Evolutionary conservation across 495 filamentous ascomycete genomes (phyloP).

Genomic region (Alectoria sarmentosa): DNA sequence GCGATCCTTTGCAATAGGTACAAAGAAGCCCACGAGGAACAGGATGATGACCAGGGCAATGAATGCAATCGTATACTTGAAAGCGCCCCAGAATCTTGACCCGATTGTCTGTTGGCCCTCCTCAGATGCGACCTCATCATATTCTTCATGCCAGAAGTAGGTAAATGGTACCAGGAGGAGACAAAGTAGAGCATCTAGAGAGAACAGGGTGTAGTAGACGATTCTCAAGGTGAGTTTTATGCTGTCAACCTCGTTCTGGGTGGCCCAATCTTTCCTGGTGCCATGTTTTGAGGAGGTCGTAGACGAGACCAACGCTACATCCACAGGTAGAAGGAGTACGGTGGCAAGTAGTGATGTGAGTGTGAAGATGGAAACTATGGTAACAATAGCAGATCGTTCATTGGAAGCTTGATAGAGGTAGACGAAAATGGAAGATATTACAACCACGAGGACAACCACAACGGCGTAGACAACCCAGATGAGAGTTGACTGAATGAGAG

Average conservation of each 20-base stretch:
- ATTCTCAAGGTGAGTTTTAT: slow-evolving; percentile 75
- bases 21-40: slow-evolving; percentile 89
- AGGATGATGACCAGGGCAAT: slow-evolving; percentile 70
- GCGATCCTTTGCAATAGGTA: slow-evolving; percentile 62
- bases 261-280: slow-evolving; percentile 90
- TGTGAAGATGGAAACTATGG: slow-evolving; percentile 74
- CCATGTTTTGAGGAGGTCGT: slow-evolving; percentile 71
- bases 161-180: slow-evolving; percentile 87
- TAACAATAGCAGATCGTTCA: slow-evolving; percentile 76
- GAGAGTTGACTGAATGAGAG: slow-evolving; percentile 70
- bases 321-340: slow-evolving; percentile 84
- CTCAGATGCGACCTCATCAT: slow-evolving; percentile 76
- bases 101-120: slow-evolving; percentile 64
- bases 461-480: slow-evolving; percentile 91
- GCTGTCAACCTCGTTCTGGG: slow-evolving; percentile 61
- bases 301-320: slow-evolving; percentile 88
- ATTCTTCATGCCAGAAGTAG: slow-evolving; percentile 98
- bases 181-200: slow-evolving; percentile 84
- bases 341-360: slow-evolving; percentile 84
- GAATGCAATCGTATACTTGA: slow-evolving; percentile 88
- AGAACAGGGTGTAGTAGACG: slow-evolving; percentile 90
- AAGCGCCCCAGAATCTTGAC: slow-evolving; percentile 66
- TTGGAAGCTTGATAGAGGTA: slow-evolving; percentile 80
- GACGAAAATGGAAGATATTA: slow-evolving; percentile 72
- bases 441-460: slow-evolving; percentile 61